These are phyloP conservation scores for Amanita exitialis DNA, from an alignment of 768 basidiomycete species.

Conservation along the genomic window DNA sequence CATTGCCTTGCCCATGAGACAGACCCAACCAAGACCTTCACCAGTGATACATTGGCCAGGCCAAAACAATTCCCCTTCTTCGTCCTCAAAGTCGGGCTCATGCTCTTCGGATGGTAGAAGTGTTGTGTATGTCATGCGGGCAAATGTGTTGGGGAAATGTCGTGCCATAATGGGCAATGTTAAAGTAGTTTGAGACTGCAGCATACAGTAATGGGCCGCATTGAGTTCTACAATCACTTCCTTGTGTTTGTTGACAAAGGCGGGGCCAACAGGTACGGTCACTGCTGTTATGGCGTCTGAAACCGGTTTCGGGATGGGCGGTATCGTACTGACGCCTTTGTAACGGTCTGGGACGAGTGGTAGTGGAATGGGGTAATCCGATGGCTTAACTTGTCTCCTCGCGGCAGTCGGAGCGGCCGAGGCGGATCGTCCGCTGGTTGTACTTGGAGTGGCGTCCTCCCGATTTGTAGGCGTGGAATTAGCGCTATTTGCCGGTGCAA, in stretches of 20 bases:
- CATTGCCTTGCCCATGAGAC: conserved; percentile 81
- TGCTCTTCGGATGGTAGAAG: conserved; percentile 58
- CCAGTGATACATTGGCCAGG: conserved; percentile 64
- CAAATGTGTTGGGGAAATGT: conserved; percentile 68
- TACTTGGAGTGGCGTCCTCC: conserved; percentile 44
- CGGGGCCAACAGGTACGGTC: conserved; percentile 33
- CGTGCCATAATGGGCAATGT: conserved; percentile 59
- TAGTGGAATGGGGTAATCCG: conserved; percentile 22
- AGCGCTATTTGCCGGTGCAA: conserved; percentile 55
- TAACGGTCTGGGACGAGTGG: conserved; percentile 29
- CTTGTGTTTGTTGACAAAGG: conserved; percentile 30
- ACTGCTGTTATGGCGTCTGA: conserved; percentile 32
- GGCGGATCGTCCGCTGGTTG: conserved; percentile 20
- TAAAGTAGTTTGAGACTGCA: conserved; percentile 39
- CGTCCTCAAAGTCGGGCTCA: conserved; percentile 77
- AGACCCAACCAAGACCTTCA: conserved; percentile 82
- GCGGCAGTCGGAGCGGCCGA: conserved; percentile 21
- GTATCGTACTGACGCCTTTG: conserved; percentile 22
- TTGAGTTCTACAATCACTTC: conserved; percentile 27
- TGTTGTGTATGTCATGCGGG: conserved; percentile 60
- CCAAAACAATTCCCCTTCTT: conserved; percentile 83
- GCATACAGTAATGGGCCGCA: conserved; percentile 37
- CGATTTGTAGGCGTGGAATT: conserved; percentile 69
- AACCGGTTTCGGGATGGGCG: conserved; percentile 31
- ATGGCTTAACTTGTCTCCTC: conserved; percentile 18